Evolutionary conservation across 2,329 filamentous ascomycete genomes (phyloP).

Genomic region (Arthrobotrys conoides): DNA sequence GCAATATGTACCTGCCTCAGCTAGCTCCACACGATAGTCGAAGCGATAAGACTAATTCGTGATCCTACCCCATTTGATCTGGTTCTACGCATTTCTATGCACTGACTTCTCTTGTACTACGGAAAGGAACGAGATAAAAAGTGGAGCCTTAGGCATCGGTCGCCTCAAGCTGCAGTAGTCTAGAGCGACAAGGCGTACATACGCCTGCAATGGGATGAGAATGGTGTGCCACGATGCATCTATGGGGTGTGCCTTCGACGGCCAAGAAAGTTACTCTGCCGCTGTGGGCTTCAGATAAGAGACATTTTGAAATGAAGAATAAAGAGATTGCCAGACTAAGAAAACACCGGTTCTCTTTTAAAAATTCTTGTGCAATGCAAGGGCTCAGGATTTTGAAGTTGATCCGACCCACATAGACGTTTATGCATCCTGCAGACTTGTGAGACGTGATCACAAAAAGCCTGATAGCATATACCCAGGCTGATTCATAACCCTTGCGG

Average conservation of each 20-base stretch:
- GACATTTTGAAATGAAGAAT: slow-evolving; percentile 3
- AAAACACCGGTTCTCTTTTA: background rate
- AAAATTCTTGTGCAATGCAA: slow-evolving; percentile 24
- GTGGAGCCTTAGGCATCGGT: slow-evolving; percentile 28
- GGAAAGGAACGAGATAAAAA: background rate
- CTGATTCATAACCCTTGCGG: slow-evolving; percentile 31
- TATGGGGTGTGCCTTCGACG: background rate
- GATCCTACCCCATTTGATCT: slow-evolving; percentile 11
- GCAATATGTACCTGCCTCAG: slow-evolving; percentile 41
- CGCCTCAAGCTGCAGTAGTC: slow-evolving; percentile 8
- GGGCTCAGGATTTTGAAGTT: slow-evolving; percentile 21
- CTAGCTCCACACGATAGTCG: slow-evolving; percentile 8
- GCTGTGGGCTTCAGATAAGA: slow-evolving; percentile 33
- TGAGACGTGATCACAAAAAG: slow-evolving; percentile 44
- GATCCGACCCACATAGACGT: slow-evolving; percentile 19
- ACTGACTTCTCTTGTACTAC: background rate
- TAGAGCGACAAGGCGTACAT: slow-evolving; percentile 8
- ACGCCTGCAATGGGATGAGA: slow-evolving; percentile 40
- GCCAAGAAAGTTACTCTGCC: slow-evolving; percentile 11
- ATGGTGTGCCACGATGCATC: slow-evolving; percentile 47
- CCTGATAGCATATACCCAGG: slow-evolving; percentile 33
- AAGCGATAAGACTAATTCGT: slow-evolving; percentile 41
- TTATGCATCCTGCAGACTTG: slow-evolving; percentile 21
- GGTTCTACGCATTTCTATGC: slow-evolving; percentile 6
- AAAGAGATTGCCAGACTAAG: background rate